Percentiles rank a stretch among this genome's conserved stretches.
phyloP scores from a whole-genome alignment of 1,284 basidiomycete genomes.

The Meira nashicola region DNA sequence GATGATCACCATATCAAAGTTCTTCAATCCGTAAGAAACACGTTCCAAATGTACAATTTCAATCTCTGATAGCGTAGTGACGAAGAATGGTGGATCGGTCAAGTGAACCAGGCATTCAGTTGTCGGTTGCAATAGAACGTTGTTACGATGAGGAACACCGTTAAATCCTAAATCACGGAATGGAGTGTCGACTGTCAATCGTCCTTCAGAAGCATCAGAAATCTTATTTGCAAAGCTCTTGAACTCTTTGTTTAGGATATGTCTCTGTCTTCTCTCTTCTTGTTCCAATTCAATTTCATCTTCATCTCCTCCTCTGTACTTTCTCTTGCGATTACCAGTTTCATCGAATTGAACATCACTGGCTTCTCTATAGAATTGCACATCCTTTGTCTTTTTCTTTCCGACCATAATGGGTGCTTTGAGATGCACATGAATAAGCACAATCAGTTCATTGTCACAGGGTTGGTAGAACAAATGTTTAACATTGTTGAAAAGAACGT shows the following conservation, averaged over 20 bases:
- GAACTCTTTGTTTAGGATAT: slow-evolving; percentile 89
- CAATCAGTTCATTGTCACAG: slow-evolving; percentile 91
- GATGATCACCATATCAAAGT: slow-evolving; percentile 94
- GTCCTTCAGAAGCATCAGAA: slow-evolving; percentile 73
- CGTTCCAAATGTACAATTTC: slow-evolving; percentile 95
- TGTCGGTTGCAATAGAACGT: slow-evolving; percentile 88
- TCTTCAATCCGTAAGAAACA: slow-evolving; percentile 75
- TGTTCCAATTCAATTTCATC: slow-evolving; percentile 99
- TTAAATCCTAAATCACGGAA: slow-evolving; percentile 96
- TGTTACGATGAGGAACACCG: slow-evolving; percentile 92
- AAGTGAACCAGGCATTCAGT: slow-evolving; percentile 96
- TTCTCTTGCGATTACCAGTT: slow-evolving; percentile 95
- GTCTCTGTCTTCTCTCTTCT: slow-evolving; percentile 83
- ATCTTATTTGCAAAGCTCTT: slow-evolving; percentile 89
- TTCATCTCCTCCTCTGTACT: slow-evolving; percentile 94
- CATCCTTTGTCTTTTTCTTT: slow-evolving; percentile 96
- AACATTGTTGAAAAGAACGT: slow-evolving; percentile 87
- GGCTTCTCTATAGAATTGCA: slow-evolving; percentile 98
- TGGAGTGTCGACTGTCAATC: slow-evolving; percentile 88
- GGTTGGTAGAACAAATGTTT: slow-evolving; percentile 99
- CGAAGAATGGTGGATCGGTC: slow-evolving; percentile 90
- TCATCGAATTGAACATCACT: slow-evolving; percentile 98
- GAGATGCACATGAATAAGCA: slow-evolving; percentile 88
- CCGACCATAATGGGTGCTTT: slow-evolving; percentile 97
- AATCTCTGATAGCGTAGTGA: slow-evolving; percentile 91